Evolutionary conservation across 2,329 filamentous ascomycete species (phyloP).

Genomic region (Scedosporium apiospermum): DNA sequence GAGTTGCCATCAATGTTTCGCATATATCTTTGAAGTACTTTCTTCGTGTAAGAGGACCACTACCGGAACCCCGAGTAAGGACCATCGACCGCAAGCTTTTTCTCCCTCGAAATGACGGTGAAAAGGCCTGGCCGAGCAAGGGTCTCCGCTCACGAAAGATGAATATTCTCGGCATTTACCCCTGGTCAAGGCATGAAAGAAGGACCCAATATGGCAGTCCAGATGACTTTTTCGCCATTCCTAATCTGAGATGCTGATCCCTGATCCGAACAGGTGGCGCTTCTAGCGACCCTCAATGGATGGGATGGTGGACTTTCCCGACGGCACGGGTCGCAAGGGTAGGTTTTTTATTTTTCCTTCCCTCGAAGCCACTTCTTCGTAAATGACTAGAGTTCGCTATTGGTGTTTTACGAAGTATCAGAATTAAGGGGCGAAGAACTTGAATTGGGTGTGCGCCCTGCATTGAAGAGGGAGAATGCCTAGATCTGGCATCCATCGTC

Average conservation of each 20-base stretch:
- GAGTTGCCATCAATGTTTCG: no score
- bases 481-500: no score
- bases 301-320: not conserved
- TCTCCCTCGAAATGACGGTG: not conserved
- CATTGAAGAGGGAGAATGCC: no score
- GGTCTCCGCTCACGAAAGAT: not conserved
- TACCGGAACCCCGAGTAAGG: not conserved
- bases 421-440: no score
- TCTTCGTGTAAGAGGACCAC: not conserved
- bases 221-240: not conserved
- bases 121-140: not conserved
- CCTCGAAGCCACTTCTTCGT: not conserved
- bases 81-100: not conserved
- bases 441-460: no score
- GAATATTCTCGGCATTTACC: not conserved
- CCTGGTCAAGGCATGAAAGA: not conserved
- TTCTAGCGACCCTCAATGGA: not conserved
- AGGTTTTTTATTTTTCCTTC: not conserved
- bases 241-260: not conserved
- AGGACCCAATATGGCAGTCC: not conserved
- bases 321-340: not conserved
- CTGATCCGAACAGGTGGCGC: not conserved
- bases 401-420: no score
- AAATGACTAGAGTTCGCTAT: no score
- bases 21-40: not conserved